Base-by-base conservation (phyloP, 75 land plant genomes). In the Pinus albicaulis region DNA sequence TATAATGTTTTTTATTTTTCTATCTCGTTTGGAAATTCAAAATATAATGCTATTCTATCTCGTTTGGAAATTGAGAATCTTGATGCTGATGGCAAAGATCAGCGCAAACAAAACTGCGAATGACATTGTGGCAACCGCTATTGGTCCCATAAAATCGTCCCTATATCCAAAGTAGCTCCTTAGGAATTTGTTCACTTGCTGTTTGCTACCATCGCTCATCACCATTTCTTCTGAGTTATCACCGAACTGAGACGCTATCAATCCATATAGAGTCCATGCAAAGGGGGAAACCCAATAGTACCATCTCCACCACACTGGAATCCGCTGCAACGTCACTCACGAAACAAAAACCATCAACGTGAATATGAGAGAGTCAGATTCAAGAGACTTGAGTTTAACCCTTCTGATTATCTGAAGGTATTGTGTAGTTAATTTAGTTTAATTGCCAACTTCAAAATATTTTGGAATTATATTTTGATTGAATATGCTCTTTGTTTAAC, bases 261-360 rank as follows among this genome's bases (percentile, higher is more conserved):
- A 71, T 14, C 95, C 95, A 66, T 93, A 83, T 12, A 93, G 56
- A 26, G 81, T 91, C 89, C 90, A 93, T 12, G 95, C 82, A 13
- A 93, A 74, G 0, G 95, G 95, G 38, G 84, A 79, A 48, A 78
- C 83, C 91, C 92, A 93, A 74, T 87, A 93, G 38, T 91, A 93
- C 95, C 95, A 93, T 76, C 86, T 83, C 93, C 91, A 91, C 95
- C 95, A 93, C n/a, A 77, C 82, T 3, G 92, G 95, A 20, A 89
- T 83, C 23, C 80, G 82, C 95, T 93, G 82, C 82, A 86, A 48
- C 60, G 82, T 80, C 5, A 24, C 41, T 85, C 81, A 80, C 20
- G 19, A 24, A 24, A 55, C 56, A 3, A n/a, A n/a, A 7, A 0
- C 73, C 28, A 75, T 10, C 53, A 2, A 48, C 11, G 53, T 48